These are phyloP conservation scores for Thelephora terrestris DNA, from an alignment of 1,284 basidiomycete species.

Conservation along the genomic window DNA sequence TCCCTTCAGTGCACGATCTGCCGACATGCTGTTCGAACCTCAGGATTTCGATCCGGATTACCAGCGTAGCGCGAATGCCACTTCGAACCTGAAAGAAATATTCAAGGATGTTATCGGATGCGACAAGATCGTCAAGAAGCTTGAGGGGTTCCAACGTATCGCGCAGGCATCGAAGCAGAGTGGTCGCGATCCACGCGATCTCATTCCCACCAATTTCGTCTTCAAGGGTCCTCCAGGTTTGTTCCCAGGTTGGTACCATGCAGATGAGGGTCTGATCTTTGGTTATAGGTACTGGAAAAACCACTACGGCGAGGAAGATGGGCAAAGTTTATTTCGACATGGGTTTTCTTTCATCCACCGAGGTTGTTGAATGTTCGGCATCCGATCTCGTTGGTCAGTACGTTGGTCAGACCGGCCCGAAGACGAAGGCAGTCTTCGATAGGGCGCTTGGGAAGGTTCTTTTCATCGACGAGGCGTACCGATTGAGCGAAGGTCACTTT, in stretches of 20 bases:
- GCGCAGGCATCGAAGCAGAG: slow-evolving; percentile 31
- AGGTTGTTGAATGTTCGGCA: slow-evolving; percentile 54
- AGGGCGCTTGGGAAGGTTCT: slow-evolving; percentile 53
- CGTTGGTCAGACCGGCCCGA: slow-evolving; percentile 59
- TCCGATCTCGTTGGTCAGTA: slow-evolving; percentile 58
- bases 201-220: slow-evolving; percentile 56
- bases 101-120: slow-evolving; percentile 55
- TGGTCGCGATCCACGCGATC: slow-evolving; percentile 31
- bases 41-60: slow-evolving; percentile 54
- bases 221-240: slow-evolving; percentile 64
- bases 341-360: slow-evolving; percentile 43
- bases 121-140: slow-evolving; percentile 38
- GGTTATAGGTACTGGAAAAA: slow-evolving; percentile 30
- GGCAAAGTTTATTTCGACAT: slow-evolving; percentile 55
- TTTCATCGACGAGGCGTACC: slow-evolving; percentile 60
- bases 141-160: slow-evolving; percentile 42
- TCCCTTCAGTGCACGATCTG: slow-evolving; percentile 20
- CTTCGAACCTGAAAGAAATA: slow-evolving; percentile 39
- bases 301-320: slow-evolving; percentile 33
- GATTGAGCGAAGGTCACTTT: slow-evolving; percentile 46
- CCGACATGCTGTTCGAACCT: slow-evolving; percentile 40
- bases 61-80: slow-evolving; percentile 36
- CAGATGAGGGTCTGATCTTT: no score
- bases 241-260: not conserved
- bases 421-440: slow-evolving; percentile 45